Evolutionary conservation across 2,329 filamentous ascomycete species (phyloP).

Genomic region (Talaromyces sp.): DNA sequence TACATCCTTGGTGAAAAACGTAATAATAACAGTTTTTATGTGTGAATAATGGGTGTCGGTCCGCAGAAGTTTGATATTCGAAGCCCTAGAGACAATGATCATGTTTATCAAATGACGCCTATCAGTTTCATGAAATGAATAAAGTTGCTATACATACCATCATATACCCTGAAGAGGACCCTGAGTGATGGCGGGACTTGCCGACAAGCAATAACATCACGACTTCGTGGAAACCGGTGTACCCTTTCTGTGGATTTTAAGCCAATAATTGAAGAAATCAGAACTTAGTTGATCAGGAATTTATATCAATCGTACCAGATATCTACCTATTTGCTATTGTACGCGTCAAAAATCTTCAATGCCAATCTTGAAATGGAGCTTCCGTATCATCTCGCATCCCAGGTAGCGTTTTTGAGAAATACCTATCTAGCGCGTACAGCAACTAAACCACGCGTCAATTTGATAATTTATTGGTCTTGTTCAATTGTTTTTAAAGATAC

Average conservation of each 20-base stretch:
- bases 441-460: background rate
- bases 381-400: background rate
- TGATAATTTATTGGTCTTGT: background rate
- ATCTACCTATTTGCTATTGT: background rate
- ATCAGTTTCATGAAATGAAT: background rate
- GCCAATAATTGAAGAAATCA: no score
- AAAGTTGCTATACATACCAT: background rate
- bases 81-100: background rate
- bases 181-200: background rate
- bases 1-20: background rate
- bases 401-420: background rate
- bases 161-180: background rate
- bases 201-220: background rate
- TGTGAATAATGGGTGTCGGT: background rate
- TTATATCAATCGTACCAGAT: no score
- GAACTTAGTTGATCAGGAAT: no score
- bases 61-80: background rate
- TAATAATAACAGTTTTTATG: background rate
- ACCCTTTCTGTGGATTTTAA: no score
- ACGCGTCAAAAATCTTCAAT: background rate
- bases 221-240: background rate
- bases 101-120: background rate
- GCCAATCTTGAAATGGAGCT: no score
- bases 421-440: background rate
- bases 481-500: background rate